Base-by-base conservation (phyloP, 2,329 filamentous ascomycete genomes). In the Seiridium cupressi region DNA sequence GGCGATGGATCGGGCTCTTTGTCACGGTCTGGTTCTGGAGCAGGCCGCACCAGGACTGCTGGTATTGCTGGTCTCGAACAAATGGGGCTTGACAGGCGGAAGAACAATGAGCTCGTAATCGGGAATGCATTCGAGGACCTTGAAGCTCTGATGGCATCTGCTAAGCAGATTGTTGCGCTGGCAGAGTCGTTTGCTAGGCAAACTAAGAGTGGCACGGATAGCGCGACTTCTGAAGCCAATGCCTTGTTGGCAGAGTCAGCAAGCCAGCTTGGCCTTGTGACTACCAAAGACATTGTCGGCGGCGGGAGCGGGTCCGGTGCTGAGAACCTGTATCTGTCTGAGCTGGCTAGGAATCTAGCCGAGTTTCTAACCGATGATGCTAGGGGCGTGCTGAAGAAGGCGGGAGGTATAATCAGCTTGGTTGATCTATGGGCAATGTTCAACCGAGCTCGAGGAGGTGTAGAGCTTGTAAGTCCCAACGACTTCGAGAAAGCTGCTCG, bases 381-480 rank as follows among this genome's bases (percentile, higher is more conserved):
- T 3, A 84, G 90, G 58, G 91, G 91, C 0, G 84, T 97, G 1
- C 79, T 97, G 31, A 87, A 87, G 60, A 88, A 86, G 63, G 90
- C 93, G 53, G 93, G 93, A 4, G 93, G 93, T 1, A 95, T 96
- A 67, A 91, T 97, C 72, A 94, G 87, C 44, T 81, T 97, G 1
- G 92, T 97, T 10, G 93, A 97, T 70, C 81, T 97, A 0, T 97
- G 93, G 93, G 92, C 93, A 35, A 87, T 96, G 64, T 98, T 98
- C 79, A 99, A 99, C 74, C 87, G 94, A 40, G 92, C 91, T 36
- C 86, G 94, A 58, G 94, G 94, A 56, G 95, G 94, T 6, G 94
- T 99, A 13, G 95, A 99, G 74, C 85, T 99, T 13, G 91, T 98
- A 55, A 96, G 92, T 65, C 95, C 95, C 0, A 81, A 87, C 18